Base-by-base conservation (phyloP, 2,329 filamentous ascomycete species). In the Albifimbria verrucaria region DNA sequence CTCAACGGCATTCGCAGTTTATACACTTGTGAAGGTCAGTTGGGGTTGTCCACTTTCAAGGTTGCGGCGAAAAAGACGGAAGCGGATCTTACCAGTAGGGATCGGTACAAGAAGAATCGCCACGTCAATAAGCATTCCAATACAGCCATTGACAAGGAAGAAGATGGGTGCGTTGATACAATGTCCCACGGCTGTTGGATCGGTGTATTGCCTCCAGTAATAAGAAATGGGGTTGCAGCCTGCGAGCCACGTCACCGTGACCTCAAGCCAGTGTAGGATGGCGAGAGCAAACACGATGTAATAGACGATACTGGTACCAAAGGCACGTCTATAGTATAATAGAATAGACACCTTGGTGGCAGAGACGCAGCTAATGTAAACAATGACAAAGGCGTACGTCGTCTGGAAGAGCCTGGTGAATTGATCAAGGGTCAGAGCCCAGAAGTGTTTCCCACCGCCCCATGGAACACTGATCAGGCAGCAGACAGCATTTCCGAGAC, bases 171-270 rank as follows among this genome's bases (percentile, higher is more conserved):
- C 41, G 20, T 51, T 25, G 23, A 51, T 51, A 21, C 49, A 51
- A 18, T 22, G 12, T 21, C 49, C 49, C 18, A 11, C 18, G 24
- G 49, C 18, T 1, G 15, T 45, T 22, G 41, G 41, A 23, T 51
- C 25, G 11, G 32, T 45, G 22, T 51, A 51, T 20, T 51, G 49
- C 41, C n/a, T 44, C 49, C 49, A 51, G 42, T 51, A 47, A 23
- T 51, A 43, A 20, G 39, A 45, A 10, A 51, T 39, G 17, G 49
- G 49, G 7, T 11, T 24, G 42, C 49, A 51, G 12, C 39, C 49
- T 9, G 44, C 44, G 15, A 47, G 44, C 44, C 49, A 51, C 15
- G 49, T 43, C 41, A 46, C 36, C 15, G 42, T 51, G 2, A 51
- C 44, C 44, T 47, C 44, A 17, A 25, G 11, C 21, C 44, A 24